Evolutionary conservation across 306 rosid genomes (phyloP), one percentile per base, ranked within the genome.

Genomic region (Phaseolus lunatus): DNA sequence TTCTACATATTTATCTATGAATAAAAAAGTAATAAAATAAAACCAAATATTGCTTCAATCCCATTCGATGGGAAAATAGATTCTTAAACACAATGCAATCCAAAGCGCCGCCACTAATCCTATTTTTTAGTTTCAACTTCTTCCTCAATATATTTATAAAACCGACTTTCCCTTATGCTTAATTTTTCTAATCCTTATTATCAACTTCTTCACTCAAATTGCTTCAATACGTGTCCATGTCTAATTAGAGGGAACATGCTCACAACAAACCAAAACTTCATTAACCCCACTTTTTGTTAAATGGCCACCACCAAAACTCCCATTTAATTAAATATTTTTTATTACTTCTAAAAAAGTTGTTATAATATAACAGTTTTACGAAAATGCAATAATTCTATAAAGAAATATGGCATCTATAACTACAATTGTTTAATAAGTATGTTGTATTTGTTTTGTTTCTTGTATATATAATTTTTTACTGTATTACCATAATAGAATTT

Each of bases 11-110:
- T n/a, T n/a, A n/a, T n/a, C n/a, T n/a, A n/a, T n/a, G 41, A 68
- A 58, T 39, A 39, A 22, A 71, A 67, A 76, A 78, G 18, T 24
- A 74, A n/a, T 50, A 50, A 65, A 65, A 66, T 8, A 68, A 29
- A 37, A n/a, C n/a, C n/a, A n/a, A n/a, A 33, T 20, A 76, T 2
- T 75, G 72, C 49, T 65, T 20, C 70, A 73, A 80, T 24, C 48
- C 24, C 35, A 73, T 73, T 11, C 24, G 22, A 80, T 7, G 39
- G 56, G 70, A 79, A 45, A 14, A 59, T 31, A 66, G 71, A 67
- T 54, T 66, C 7, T 37, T 48, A 64, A 48, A 14, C 26, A 10
- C 33, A 67, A 14, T 65, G 16, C 56, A n/a, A n/a, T 50, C 0
- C 18, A 6, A 65, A 49, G 16, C 69, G 6, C 11, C 52, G 9